Evolutionary conservation across 2,329 filamentous ascomycete species (phyloP).

Genomic region (Monosporascus sp.): DNA sequence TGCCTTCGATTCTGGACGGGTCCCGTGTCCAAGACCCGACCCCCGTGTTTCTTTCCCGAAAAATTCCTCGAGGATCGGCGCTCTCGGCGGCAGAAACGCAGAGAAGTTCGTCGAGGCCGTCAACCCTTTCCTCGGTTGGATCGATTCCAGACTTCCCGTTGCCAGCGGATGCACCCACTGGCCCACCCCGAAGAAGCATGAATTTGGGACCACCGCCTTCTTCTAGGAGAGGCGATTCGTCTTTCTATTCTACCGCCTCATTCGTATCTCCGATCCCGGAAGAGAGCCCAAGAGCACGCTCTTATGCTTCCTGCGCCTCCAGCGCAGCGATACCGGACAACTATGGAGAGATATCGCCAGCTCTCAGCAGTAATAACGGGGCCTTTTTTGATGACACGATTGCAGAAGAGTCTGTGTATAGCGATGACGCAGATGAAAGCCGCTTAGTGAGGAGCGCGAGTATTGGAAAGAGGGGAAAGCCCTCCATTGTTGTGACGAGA

Average conservation of each 20-base stretch:
- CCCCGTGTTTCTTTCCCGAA: slow-evolving; percentile 45
- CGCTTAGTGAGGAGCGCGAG: slow-evolving; percentile 57
- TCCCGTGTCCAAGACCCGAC: slow-evolving; percentile 52
- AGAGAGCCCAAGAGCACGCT: slow-evolving; percentile 54
- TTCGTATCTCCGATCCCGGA: slow-evolving; percentile 73
- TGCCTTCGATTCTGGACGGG: slow-evolving; percentile 54
- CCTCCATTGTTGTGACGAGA: slow-evolving; percentile 47
- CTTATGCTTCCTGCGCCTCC: slow-evolving; percentile 63
- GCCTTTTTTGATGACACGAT: slow-evolving; percentile 46
- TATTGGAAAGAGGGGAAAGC: slow-evolving; percentile 55
- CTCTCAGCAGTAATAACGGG: slow-evolving; percentile 42
- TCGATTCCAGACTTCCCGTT: slow-evolving; percentile 57
- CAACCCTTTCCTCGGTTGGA: slow-evolving; percentile 48
- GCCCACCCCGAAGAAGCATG: slow-evolving; percentile 41
- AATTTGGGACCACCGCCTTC: slow-evolving; percentile 57
- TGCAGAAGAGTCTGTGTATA: slow-evolving; percentile 39
- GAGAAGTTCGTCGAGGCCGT: slow-evolving; percentile 44
- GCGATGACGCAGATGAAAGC: slow-evolving; percentile 49
- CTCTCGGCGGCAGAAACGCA: slow-evolving; percentile 42
- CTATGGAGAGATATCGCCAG: slow-evolving; percentile 51
- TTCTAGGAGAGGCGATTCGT: slow-evolving; percentile 54
- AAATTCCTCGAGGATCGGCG: slow-evolving; percentile 32
- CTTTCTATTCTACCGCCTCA: slow-evolving; percentile 60
- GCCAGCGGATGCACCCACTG: slow-evolving; percentile 29
- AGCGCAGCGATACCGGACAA: slow-evolving; percentile 67